A percentile compares a stretch with the other conserved stretches of the same genome.
Conservation (phyloP, 805 yeast genomes). For the Ogataea zsoltii region DNA sequence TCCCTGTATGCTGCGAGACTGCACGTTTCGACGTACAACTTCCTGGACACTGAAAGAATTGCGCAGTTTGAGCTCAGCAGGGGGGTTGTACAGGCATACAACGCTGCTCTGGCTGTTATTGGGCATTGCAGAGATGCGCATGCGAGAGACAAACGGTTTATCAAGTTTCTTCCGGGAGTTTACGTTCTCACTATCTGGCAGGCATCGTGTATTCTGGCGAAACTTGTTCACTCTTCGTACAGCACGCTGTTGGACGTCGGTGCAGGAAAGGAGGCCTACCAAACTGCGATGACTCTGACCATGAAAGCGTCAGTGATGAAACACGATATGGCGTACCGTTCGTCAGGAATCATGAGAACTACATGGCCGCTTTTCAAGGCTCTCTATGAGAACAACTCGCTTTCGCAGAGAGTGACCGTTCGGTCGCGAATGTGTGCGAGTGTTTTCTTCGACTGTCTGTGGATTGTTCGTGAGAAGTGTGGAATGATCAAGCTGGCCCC, state of each 20-base stretch:
- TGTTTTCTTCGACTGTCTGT: slow-evolving; percentile 87
- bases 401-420: slow-evolving; percentile 51
- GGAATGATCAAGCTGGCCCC: slow-evolving; percentile 74
- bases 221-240: slow-evolving; percentile 74
- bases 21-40: slow-evolving; percentile 80
- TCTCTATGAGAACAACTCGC: slow-evolving; percentile 53
- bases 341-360: slow-evolving; percentile 90
- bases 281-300: slow-evolving; percentile 65
- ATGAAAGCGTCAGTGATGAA: slow-evolving; percentile 81
- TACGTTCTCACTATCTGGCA: slow-evolving; percentile 88
- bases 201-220: slow-evolving; percentile 80
- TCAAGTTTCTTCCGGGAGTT: slow-evolving; percentile 80
- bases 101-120: slow-evolving; percentile 73
- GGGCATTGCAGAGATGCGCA: slow-evolving; percentile 67
- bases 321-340: slow-evolving; percentile 90
- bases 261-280: slow-evolving; percentile 69
- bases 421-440: slow-evolving; percentile 89
- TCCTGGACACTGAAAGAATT: slow-evolving; percentile 62
- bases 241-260: slow-evolving; percentile 65
- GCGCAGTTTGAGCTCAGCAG: slow-evolving; percentile 59
- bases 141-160: slow-evolving; percentile 56
- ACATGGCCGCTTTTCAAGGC: slow-evolving; percentile 86
- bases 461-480: slow-evolving; percentile 80
- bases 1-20: slow-evolving; percentile 72
- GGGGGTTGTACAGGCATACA: slow-evolving; percentile 76